phyloP scores from a whole-genome alignment of 306 rosid genomes.

The Prunus kanzakura region DNA sequence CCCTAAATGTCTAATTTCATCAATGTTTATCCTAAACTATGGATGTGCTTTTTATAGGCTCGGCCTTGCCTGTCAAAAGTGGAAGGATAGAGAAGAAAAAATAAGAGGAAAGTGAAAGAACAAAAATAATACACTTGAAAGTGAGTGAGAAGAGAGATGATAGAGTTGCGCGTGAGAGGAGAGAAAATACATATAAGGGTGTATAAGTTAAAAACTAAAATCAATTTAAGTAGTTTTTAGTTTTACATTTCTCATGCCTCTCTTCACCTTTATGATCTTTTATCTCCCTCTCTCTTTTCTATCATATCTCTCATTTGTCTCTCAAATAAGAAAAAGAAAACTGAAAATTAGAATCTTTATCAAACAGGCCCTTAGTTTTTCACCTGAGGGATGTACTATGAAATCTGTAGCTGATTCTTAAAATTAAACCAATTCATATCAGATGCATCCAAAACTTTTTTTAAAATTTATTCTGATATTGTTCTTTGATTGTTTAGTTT shows the following conservation, averaged over 20 bases:
- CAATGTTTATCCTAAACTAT: background rate
- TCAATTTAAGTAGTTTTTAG: background rate
- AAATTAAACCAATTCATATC: conserved; percentile 36
- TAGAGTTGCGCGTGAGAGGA: background rate
- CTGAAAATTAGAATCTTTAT: no score
- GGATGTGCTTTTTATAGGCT: background rate
- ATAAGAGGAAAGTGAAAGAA: background rate
- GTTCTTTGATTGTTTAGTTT: conserved; percentile 45
- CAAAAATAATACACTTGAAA: background rate
- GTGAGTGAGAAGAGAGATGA: background rate
- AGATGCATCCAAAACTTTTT: background rate
- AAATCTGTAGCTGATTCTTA: conserved; percentile 80
- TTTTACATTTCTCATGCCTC: background rate
- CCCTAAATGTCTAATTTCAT: background rate
- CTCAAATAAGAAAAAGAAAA: background rate
- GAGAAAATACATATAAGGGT: background rate
- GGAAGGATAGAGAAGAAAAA: background rate
- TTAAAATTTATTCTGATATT: conserved; percentile 4
- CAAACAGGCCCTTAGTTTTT: no score
- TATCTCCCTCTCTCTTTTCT: background rate
- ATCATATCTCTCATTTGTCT: background rate
- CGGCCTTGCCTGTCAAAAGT: background rate
- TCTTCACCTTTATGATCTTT: background rate
- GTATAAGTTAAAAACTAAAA: background rate
- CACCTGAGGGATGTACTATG: conserved; percentile 22